These are phyloP conservation scores for Blastomyces silverae DNA, from an alignment of 2,329 filamentous ascomycete species.

Conservation along the genomic window DNA sequence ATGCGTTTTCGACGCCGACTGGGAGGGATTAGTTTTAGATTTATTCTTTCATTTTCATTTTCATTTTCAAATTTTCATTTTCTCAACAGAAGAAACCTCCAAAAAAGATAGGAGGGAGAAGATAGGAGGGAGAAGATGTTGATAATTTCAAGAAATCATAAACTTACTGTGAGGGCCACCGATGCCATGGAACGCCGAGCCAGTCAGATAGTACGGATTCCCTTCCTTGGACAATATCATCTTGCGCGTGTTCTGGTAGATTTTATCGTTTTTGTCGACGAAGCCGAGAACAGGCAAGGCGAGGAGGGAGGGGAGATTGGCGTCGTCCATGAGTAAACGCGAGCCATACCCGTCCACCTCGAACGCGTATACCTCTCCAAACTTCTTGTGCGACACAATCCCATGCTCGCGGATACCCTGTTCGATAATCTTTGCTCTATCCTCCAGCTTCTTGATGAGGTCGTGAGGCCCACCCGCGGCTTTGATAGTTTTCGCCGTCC, in stretches of 20 bases:
- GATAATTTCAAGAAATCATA: neutral
- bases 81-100: slow-evolving; percentile 11
- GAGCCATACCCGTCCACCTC: slow-evolving; percentile 61
- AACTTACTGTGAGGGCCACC: slow-evolving; percentile 63
- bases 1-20: slow-evolving; percentile 82
- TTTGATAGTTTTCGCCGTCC: slow-evolving; percentile 63
- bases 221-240: slow-evolving; percentile 68
- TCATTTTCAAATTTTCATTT: too few species aligned
- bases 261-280: slow-evolving; percentile 52
- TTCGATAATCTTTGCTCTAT: slow-evolving; percentile 59
- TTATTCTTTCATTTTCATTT: neutral
- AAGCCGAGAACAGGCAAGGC: slow-evolving; percentile 56
- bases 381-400: slow-evolving; percentile 49
- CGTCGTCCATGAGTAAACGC: slow-evolving; percentile 58
- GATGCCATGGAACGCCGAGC: slow-evolving; percentile 73
- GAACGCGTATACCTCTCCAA: slow-evolving; percentile 56
- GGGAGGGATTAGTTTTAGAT: neutral
- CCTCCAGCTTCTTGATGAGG: slow-evolving; percentile 45
- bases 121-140: slow-evolving; percentile 3
- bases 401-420: slow-evolving; percentile 79
- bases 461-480: slow-evolving; percentile 50
- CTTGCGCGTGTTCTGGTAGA: slow-evolving; percentile 81
- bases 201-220: slow-evolving; percentile 84
- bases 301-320: slow-evolving; percentile 57
- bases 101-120: slow-evolving; percentile 7